These are phyloP conservation scores for Saccharomycopsis hybrid DNA, from an alignment of 1,139 yeast genomes.

Conservation along the genomic window DNA sequence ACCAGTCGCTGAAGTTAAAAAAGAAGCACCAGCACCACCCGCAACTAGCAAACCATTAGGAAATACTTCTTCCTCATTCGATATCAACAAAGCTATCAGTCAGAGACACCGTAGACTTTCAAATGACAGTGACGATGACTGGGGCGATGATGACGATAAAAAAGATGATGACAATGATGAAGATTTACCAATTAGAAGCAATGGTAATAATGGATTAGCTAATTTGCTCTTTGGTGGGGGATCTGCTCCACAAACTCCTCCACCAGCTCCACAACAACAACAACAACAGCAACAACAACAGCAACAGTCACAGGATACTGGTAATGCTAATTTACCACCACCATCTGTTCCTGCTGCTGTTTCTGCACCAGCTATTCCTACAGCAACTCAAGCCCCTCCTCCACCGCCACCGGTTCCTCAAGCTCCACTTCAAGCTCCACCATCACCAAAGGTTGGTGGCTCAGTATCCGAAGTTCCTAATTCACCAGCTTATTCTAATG, in stretches of 20 bases:
- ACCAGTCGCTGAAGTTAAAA: constrained; percentile 6
- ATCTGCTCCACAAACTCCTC: constrained; percentile 24
- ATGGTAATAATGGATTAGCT: constrained; percentile 29
- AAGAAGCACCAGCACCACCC: constrained; percentile 7
- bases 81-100: constrained; percentile 16
- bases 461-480: constrained; percentile 2
- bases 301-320: background rate
- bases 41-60: background rate
- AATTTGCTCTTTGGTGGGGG: constrained; percentile 45
- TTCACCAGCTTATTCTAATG: constrained; percentile 23
- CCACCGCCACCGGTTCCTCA: constrained; percentile 28
- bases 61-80: constrained; percentile 7
- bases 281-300: constrained; percentile 21
- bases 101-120: constrained; percentile 10
- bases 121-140: constrained; percentile 21
- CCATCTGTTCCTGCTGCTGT: constrained; percentile 24
- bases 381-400: constrained; percentile 18
- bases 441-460: background rate
- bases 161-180: constrained; percentile 30
- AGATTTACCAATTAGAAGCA: constrained; percentile 24
- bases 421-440: constrained; percentile 11
- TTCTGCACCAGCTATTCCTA: constrained; percentile 24
- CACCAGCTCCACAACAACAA: constrained; percentile 26
- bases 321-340: constrained; percentile 9
- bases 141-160: constrained; percentile 34